Evolutionary conservation across 345 rosid genomes (phyloP), one percentile per base, ranked within the genome.

Genomic region (Populus alba): DNA sequence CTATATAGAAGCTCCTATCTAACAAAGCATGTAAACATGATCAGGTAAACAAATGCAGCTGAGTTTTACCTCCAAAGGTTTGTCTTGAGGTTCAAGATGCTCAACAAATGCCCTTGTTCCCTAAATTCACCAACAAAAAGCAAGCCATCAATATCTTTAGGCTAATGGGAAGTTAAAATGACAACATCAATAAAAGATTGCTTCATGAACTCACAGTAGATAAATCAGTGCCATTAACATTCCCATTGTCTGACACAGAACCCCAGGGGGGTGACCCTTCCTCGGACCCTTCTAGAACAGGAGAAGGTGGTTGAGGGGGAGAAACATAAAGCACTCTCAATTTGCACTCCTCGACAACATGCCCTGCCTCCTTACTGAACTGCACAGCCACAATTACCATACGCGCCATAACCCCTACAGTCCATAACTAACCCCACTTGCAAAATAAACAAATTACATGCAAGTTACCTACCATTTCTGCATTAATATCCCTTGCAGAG

Each of bases 301-400:
- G 94, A 79, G 97, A 90, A 74, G 92, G 92, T 3, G 97, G 94
- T 51, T 85, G 91, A 66, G 91, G 92, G 12, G 97, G 97, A 78
- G 97, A 82, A 25, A 86, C 90, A 68, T 92, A 92, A 70, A 90
- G 18, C 84, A 90, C 94, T 79, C 83, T 88, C 89, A 92, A 86
- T 81, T 89, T 92, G 89, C 89, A 87, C 77, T 92, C 97, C 82
- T 92, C 94, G 31, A 92, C 93, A 70, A 77, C 80, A 81, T 88
- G 87, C 35, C 97, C 97, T 1, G 89, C 83, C 83, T 90, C 97
- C 85, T 92, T 92, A 75, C 87, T 88, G 81, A 92, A 92, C 97
- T 92, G 77, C 31, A 83, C 68, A 62, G 73, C 75, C 18, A 77
- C 71, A 27, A 74, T 41, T 22, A 29, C 51, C 22, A 74, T 49